phyloP scores from a whole-genome alignment of 2,329 filamentous ascomycete genomes.

The Fusarium annulatum region DNA sequence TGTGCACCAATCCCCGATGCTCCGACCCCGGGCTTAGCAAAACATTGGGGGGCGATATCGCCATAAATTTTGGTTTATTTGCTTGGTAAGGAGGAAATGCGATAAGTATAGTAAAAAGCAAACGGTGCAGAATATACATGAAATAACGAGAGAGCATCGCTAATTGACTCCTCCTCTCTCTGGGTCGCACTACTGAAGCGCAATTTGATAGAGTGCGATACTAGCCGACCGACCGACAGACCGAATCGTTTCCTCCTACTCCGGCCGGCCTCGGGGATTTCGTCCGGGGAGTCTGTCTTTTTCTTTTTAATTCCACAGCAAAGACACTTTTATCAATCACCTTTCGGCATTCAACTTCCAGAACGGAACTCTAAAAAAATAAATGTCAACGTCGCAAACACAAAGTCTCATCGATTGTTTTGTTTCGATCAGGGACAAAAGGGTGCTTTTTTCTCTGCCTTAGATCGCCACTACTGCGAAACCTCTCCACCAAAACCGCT shows the following conservation, averaged over 20 bases:
- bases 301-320: constrained; percentile 7
- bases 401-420: not conserved
- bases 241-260: constrained; percentile 25
- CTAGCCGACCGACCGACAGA: constrained; percentile 42
- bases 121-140: not conserved
- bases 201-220: constrained; percentile 31
- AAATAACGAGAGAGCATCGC: not conserved
- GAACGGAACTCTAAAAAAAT: constrained; percentile 4
- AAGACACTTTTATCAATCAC: constrained; percentile 3
- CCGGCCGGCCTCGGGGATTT: constrained; percentile 40
- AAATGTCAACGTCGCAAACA: not conserved
- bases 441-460: constrained; percentile 1
- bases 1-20: constrained; percentile 32
- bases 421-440: not conserved
- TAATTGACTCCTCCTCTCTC: not conserved
- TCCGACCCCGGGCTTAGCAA: constrained; percentile 36
- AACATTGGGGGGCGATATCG: constrained; percentile 27
- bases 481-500: constrained; percentile 32
- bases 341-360: constrained; percentile 7
- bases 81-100: constrained; percentile 13
- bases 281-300: constrained; percentile 17
- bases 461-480: constrained; percentile 28
- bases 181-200: constrained; percentile 2
- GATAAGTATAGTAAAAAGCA: not conserved
- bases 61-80: constrained; percentile 6